Evolutionary conservation across 108 stramenopile genomes (phyloP).

Genomic region (Cyclotella baltica): DNA sequence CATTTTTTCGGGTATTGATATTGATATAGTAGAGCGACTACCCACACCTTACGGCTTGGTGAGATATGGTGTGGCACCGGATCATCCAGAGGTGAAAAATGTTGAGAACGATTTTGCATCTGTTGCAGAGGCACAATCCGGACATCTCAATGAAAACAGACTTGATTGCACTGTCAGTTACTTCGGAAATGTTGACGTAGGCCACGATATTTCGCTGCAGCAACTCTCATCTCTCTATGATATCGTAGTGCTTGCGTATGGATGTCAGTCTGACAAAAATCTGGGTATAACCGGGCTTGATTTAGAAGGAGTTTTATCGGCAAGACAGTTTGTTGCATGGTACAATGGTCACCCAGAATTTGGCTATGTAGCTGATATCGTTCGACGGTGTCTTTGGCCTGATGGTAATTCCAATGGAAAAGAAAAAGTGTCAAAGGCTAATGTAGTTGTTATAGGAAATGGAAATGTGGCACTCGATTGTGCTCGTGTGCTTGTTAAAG

Average conservation of each 20-base stretch:
- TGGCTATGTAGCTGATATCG: constrained; percentile 56
- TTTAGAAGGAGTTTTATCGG: constrained; percentile 81
- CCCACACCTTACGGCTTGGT: constrained; percentile 96
- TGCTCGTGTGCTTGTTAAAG: constrained; percentile 92
- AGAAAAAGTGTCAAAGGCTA: neutral
- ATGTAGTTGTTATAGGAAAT: constrained; percentile 92
- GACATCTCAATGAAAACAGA: neutral
- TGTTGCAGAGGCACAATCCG: constrained; percentile 29
- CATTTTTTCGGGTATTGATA: constrained; percentile 37
- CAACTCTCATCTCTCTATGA: constrained; percentile 78
- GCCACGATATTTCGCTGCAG: constrained; percentile 66
- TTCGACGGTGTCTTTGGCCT: constrained; percentile 44
- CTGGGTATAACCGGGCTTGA: constrained; percentile 67
- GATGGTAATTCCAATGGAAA: constrained; percentile 44
- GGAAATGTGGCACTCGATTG: constrained; percentile 99
- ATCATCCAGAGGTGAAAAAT: constrained; percentile 98
- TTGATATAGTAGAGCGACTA: constrained; percentile 91
- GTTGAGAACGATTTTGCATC: constrained; percentile 93
- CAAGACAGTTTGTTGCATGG: constrained; percentile 96
- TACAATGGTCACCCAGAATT: constrained; percentile 91
- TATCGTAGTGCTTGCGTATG: constrained; percentile 93
- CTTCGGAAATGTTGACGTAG: constrained; percentile 91
- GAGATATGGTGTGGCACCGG: constrained; percentile 96
- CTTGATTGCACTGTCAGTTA: constrained; percentile 27
- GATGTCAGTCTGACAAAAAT: constrained; percentile 79